phyloP scores from a whole-genome alignment of 2,329 filamentous ascomycete genomes.

The Venturia oleaginea region DNA sequence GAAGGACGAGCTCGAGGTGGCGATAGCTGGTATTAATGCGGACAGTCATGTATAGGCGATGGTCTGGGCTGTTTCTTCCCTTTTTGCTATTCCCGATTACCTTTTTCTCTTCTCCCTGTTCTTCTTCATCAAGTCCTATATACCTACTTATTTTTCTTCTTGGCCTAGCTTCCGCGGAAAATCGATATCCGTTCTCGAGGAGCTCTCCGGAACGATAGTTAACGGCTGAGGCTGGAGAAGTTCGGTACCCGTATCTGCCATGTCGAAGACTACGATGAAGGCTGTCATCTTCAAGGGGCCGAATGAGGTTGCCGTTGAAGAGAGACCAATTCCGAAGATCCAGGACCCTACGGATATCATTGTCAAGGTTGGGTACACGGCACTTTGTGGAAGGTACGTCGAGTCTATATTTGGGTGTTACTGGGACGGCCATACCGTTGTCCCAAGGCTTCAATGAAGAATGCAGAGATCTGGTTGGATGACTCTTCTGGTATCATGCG shows the following conservation, averaged over 20 bases:
- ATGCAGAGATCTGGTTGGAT: too few species aligned
- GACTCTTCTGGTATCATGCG: too few species aligned
- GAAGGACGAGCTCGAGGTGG: not conserved
- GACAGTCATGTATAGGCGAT: not conserved
- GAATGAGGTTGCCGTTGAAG: slow-evolving; percentile 64
- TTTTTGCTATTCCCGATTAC: not conserved
- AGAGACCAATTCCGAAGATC: slow-evolving; percentile 68
- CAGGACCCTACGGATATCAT: slow-evolving; percentile 66
- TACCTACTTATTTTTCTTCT: not conserved
- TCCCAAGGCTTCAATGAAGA: too few species aligned
- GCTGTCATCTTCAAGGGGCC: slow-evolving; percentile 82
- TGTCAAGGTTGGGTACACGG: slow-evolving; percentile 73
- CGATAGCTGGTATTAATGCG: not conserved
- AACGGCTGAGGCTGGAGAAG: not conserved
- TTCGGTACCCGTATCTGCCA: not conserved
- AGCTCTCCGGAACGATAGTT: not conserved
- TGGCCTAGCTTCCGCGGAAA: not conserved
- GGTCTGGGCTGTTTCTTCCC: not conserved
- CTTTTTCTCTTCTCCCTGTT: not conserved
- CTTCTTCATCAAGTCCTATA: not conserved
- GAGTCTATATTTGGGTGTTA: not conserved
- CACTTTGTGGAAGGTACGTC: slow-evolving; percentile 74
- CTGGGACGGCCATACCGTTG: too few species aligned
- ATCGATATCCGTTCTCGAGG: not conserved
- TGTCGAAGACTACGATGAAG: slow-evolving; percentile 57